Evolutionary conservation across 352 stramenopile species (phyloP).

Genomic region (Plasmopara viticola): DNA sequence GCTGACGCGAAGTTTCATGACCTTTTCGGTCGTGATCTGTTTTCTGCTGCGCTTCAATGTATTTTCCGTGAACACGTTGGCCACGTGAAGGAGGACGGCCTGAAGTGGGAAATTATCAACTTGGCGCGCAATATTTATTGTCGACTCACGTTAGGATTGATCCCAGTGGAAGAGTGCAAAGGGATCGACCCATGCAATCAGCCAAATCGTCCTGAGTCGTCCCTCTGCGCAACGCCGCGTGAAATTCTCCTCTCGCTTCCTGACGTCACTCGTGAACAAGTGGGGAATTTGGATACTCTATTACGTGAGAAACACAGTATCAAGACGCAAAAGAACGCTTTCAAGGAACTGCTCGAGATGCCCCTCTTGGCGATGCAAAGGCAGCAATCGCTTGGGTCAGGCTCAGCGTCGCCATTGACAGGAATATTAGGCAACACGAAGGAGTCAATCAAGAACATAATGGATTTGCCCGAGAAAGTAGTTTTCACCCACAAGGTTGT

Average conservation of each 20-base stretch:
- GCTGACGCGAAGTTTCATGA: conserved; percentile 28
- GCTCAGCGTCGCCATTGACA: conserved; percentile 30
- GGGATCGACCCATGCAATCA: conserved; percentile 79
- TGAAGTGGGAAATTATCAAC: conserved; percentile 84
- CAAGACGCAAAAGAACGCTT: conserved; percentile 78
- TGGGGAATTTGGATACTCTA: conserved; percentile 45
- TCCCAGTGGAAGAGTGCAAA: conserved; percentile 74
- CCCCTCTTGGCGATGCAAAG: conserved; percentile 47
- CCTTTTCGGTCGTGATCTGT: conserved; percentile 55
- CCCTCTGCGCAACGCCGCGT: conserved; percentile 40
- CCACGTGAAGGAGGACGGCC: conserved; percentile 68
- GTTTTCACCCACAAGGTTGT: conserved; percentile 52
- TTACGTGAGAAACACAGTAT: conserved; percentile 69
- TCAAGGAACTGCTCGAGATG: conserved; percentile 73
- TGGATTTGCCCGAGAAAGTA: conserved; percentile 61
- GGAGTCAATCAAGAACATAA: conserved; percentile 43
- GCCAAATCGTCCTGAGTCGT: conserved; percentile 34
- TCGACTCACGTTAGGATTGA: conserved; percentile 49
- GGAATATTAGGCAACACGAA: conserved; percentile 19
- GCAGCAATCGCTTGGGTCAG: conserved; percentile 30
- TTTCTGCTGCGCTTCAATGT: conserved; percentile 45
- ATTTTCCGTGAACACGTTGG: conserved; percentile 52
- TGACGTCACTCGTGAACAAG: conserved; percentile 29
- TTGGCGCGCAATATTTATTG: conserved; percentile 81
- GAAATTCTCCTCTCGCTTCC: conserved; percentile 57